phyloP scores from a whole-genome alignment of 148 eudicot species.

The Cornus suecica region DNA sequence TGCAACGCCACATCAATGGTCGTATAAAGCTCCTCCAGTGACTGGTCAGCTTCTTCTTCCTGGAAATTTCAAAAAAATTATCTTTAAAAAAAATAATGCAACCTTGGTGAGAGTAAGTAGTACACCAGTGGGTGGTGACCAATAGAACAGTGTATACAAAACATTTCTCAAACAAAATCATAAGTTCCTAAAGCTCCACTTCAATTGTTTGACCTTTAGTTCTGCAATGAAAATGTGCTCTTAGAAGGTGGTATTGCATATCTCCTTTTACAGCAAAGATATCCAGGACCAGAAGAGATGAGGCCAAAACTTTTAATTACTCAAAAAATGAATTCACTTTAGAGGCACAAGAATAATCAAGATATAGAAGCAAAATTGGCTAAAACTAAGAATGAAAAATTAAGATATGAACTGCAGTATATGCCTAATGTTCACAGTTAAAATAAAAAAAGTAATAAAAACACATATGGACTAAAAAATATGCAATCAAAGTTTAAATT shows the following conservation, averaged over 20 bases:
- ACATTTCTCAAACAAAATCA: neutral
- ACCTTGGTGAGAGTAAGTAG: neutral
- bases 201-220: neutral
- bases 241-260: neutral
- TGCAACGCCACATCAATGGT: conserved; percentile 98
- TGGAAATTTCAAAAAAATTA: conserved; percentile 21
- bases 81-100: neutral
- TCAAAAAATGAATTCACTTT: neutral
- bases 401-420: neutral
- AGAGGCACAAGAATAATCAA: neutral
- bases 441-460: neutral
- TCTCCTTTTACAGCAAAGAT: neutral
- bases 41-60: conserved; percentile 70
- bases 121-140: neutral
- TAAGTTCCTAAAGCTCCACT: neutral
- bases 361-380: neutral
- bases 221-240: neutral
- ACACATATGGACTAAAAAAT: neutral
- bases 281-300: neutral
- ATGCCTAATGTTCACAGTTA: neutral
- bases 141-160: neutral
- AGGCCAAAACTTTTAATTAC: neutral
- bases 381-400: no score
- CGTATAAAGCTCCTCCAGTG: conserved; percentile 90
- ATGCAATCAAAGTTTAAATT: neutral